Base-by-base conservation (phyloP, 179 eudicot species). In the Silene noctiflora region DNA sequence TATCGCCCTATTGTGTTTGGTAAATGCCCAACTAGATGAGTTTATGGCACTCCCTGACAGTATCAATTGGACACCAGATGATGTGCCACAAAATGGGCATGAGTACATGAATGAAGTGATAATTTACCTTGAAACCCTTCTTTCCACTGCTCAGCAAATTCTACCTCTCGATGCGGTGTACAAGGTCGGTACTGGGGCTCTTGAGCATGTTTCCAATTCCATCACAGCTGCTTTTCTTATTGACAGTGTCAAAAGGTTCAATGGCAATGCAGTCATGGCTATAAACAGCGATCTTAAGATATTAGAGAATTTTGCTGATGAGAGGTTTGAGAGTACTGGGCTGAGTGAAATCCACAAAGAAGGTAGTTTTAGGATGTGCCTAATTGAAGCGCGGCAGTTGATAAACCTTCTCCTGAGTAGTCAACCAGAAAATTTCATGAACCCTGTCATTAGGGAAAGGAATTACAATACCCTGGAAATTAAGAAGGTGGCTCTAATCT, bases 371-470 rank as follows among this genome's bases (percentile, higher is more conserved):
- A 82, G 83, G 69, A 81, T 76, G 35, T 90, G 90, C 85, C 82
- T 92, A 81, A 72, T 92, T 19, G 98, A 92, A 86, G 88, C 88
- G 1, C 86, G 97, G 58, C 98, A 94, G 68, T 63, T 94, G 79
- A 16, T 94, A 55, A 92, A 89, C 76, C 96, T 94, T 81, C 80
- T 94, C 29, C 69, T 82, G 80, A 94, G 97, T 80, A 92, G 91
- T 75, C 92, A 92, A 81, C 91, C 98, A 0, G 97, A 94, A 80
- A 90, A 92, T 77, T 94, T 94, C 83, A 92, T 94, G 91, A 94
- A 94, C 83, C 98, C 96, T n/a, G 97, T 94, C 44, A 90, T 94
- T 44, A 80, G 97, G 62, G 78, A 87, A 88, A 89, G 78, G 86
- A 88, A 94, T 35, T 94, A 92, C 82, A 85, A 83, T 76, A 64